phyloP scores from a whole-genome alignment of 1,284 basidiomycete genomes.

The Ustilago curta region DNA sequence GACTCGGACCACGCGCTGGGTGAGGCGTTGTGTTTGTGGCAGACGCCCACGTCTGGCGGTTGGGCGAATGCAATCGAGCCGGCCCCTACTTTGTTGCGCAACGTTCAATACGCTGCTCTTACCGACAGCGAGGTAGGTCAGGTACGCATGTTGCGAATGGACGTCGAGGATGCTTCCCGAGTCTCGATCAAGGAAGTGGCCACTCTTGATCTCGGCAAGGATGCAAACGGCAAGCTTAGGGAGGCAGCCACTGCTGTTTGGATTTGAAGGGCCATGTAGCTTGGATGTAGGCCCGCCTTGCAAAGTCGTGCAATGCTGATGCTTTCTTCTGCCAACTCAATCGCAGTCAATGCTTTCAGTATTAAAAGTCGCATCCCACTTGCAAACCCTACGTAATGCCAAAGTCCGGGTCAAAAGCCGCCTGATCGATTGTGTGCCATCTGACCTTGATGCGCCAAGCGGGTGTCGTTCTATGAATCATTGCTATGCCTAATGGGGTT shows the following conservation, averaged over 20 bases:
- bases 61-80: slow-evolving; percentile 71
- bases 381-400: no score
- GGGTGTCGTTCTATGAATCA: no score
- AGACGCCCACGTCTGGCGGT: slow-evolving; percentile 70
- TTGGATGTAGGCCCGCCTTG: neutral
- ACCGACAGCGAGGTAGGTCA: slow-evolving; percentile 70
- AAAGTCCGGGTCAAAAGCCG: no score
- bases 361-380: no score
- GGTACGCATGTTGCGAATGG: slow-evolving; percentile 65
- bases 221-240: slow-evolving; percentile 24
- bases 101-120: slow-evolving; percentile 64
- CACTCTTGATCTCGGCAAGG: slow-evolving; percentile 46
- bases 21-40: slow-evolving; percentile 53
- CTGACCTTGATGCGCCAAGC: no score
- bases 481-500: no score
- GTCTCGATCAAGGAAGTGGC: slow-evolving; percentile 60
- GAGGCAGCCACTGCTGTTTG: slow-evolving; percentile 53
- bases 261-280: slow-evolving; percentile 16
- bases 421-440: no score
- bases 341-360: neutral
- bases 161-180: slow-evolving; percentile 18
- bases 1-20: slow-evolving; percentile 15
- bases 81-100: slow-evolving; percentile 54
- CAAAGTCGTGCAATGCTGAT: no score
- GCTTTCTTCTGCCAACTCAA: neutral